Evolutionary conservation across 768 basidiomycete genomes (phyloP).

Genomic region (Auriscalpium vulgare): DNA sequence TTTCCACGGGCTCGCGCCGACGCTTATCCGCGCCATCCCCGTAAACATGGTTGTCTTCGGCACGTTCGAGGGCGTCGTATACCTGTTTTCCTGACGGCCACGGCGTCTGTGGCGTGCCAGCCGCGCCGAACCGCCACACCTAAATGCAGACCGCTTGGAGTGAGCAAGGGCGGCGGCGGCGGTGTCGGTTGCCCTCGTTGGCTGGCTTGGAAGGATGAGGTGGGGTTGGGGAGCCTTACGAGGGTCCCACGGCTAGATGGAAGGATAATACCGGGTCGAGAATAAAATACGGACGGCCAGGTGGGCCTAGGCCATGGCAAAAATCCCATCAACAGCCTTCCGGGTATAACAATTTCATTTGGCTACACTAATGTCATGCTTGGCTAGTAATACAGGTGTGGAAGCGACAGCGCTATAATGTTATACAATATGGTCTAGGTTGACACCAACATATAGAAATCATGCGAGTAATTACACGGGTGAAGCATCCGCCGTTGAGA

Average conservation of each 20-base stretch:
- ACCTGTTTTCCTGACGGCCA: conserved; percentile 20
- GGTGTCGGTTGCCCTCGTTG: background rate
- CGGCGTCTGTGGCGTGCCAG: background rate
- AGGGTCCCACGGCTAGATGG: background rate
- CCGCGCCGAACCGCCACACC: no score
- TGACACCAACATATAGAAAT: background rate
- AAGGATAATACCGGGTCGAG: background rate
- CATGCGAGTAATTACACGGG: background rate
- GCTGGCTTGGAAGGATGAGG: background rate
- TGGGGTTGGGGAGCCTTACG: background rate
- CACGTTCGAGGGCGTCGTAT: conserved; percentile 58
- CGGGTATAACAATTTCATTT: background rate
- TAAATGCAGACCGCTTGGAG: no score
- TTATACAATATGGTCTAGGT: background rate
- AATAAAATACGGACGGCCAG: background rate
- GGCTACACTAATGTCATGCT: background rate
- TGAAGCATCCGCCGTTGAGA: background rate
- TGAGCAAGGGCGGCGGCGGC: background rate
- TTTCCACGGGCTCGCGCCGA: conserved; percentile 70
- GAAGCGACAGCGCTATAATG: background rate
- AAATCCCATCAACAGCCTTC: background rate
- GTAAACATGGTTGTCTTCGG: conserved; percentile 83
- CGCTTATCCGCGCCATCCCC: conserved; percentile 75
- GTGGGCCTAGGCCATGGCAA: background rate
- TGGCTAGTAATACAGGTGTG: background rate